These are phyloP conservation scores for Colletotrichum sp. DNA, from an alignment of 2,329 filamentous ascomycete genomes.

Conservation along the genomic window DNA sequence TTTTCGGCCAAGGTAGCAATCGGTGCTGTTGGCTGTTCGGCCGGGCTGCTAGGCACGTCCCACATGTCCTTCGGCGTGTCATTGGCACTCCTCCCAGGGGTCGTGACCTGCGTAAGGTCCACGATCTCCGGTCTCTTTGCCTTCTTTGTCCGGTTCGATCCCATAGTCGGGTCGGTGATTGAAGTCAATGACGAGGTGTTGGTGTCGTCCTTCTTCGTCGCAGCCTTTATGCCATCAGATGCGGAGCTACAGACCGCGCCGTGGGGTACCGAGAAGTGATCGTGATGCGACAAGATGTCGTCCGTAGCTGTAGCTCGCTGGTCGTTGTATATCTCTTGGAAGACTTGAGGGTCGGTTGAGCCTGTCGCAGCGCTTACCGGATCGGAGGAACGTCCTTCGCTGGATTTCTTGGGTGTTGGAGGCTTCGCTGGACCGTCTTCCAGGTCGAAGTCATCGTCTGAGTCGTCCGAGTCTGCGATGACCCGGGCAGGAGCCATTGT, in stretches of 20 bases:
- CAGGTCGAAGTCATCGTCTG: conserved; percentile 9
- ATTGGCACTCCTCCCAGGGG: conserved; percentile 28
- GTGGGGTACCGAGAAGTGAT: background rate
- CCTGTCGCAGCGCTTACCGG: conserved; percentile 32
- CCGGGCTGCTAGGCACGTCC: conserved; percentile 50
- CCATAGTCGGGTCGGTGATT: conserved; percentile 30
- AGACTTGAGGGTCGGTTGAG: conserved; percentile 55
- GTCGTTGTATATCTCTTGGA: conserved; percentile 51
- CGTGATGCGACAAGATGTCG: background rate
- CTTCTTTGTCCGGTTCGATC: conserved; percentile 4
- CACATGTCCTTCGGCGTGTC: conserved; percentile 37
- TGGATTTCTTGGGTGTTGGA: background rate
- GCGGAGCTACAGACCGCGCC: background rate
- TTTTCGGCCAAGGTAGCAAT: background rate
- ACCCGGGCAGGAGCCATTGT: conserved; percentile 17
- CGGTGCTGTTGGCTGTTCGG: conserved; percentile 21
- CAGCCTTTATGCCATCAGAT: background rate
- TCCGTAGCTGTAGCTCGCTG: conserved; percentile 38
- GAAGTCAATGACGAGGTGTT: conserved; percentile 26
- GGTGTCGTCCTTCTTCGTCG: background rate
- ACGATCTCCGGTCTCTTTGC: background rate
- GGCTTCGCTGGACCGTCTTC: conserved; percentile 8
- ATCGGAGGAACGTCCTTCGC: conserved; percentile 25
- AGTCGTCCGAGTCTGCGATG: conserved; percentile 24
- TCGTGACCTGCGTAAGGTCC: conserved; percentile 37